Conservation (phyloP, 2,329 filamentous ascomycete genomes). For the Calonectria ilicicola region DNA sequence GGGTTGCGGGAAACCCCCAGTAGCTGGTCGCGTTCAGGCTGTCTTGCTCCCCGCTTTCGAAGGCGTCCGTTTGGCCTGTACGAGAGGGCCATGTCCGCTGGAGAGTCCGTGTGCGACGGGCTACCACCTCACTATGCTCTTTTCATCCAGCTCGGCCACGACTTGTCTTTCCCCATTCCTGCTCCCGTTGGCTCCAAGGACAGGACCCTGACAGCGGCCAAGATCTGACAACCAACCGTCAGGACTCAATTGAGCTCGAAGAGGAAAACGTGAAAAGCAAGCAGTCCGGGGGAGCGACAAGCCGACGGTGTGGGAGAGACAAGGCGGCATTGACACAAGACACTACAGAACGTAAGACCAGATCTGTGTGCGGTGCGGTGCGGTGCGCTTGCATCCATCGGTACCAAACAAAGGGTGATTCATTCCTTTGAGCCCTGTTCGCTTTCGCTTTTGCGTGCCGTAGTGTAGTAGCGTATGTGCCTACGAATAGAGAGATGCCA, state of each 20-base stretch:
- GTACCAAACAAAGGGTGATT: conserved; percentile 7
- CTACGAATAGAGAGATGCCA: background rate
- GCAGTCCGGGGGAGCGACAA: conserved; percentile 24
- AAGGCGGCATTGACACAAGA: conserved; percentile 11
- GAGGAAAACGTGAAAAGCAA: conserved; percentile 36
- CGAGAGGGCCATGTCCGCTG: conserved; percentile 37
- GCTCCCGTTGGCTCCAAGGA: conserved; percentile 30
- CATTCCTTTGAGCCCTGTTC: conserved; percentile 7
- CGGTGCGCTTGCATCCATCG: conserved; percentile 16
- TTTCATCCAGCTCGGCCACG: conserved; percentile 34
- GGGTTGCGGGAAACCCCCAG: conserved; percentile 3
- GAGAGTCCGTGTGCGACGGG: conserved; percentile 41
- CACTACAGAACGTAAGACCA: conserved; percentile 11
- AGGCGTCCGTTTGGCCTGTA: conserved; percentile 10
- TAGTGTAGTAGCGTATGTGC: background rate
- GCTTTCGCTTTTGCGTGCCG: background rate
- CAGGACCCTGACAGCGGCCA: conserved; percentile 34
- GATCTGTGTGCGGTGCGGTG: conserved; percentile 9
- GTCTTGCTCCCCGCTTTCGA: conserved; percentile 19
- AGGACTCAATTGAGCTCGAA: conserved; percentile 31
- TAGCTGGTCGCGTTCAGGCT: background rate
- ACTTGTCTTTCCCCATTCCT: conserved; percentile 37
- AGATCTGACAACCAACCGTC: conserved; percentile 36
- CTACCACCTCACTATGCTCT: conserved; percentile 43
- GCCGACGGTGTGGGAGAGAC: conserved; percentile 13